Evolutionary conservation across 2,329 filamentous ascomycete species (phyloP), one percentile per base, ranked within the genome.

Genomic region (Colletotrichum magnum): DNA sequence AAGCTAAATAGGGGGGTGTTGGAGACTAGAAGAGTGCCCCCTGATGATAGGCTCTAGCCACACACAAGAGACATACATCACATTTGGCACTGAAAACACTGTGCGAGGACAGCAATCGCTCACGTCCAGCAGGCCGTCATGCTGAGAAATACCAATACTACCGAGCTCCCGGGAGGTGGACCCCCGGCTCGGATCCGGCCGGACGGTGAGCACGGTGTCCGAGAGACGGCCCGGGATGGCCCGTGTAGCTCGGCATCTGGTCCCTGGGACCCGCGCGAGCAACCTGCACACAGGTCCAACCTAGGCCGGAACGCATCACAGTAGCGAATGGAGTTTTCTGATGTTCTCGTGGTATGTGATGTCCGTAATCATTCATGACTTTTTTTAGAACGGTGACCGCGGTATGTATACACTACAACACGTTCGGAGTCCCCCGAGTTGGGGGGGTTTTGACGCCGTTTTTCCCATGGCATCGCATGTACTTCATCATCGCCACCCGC

Each of bases 341-440:
- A 6, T 48, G 4, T 18, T 39, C 32, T 36, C 18, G 18, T 28
- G 28, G 48, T 53, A 53, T 51, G 15, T 36, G 43, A 48, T 65
- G 36, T 68, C 58, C 68, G 64, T 70, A 63, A 66, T 69, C 68
- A 70, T 70, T 70, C 64, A 64, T 68, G 68, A 64, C 68, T 70
- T 68, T 69, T 70, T 43, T 36, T 36, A 36, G 32, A 41, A 58
- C 58, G 52, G 64, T 58, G 58, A 64, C 48, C 58, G 45, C 68
- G 64, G 58, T 68, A 70, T 63, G 67, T 66, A 53, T 67, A 67
- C 56, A 67, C 62, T 61, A 57, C 51, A 70, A 52, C 59, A 65
- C 66, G 52, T 59, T 71, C 69, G 64, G 61, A 52, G 64, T 64
- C 71, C 62, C 72, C 21, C 21, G 56, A 70, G 58, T 66, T 63